phyloP scores from a whole-genome alignment of 306 rosid species.

The Lagenaria siceraria region DNA sequence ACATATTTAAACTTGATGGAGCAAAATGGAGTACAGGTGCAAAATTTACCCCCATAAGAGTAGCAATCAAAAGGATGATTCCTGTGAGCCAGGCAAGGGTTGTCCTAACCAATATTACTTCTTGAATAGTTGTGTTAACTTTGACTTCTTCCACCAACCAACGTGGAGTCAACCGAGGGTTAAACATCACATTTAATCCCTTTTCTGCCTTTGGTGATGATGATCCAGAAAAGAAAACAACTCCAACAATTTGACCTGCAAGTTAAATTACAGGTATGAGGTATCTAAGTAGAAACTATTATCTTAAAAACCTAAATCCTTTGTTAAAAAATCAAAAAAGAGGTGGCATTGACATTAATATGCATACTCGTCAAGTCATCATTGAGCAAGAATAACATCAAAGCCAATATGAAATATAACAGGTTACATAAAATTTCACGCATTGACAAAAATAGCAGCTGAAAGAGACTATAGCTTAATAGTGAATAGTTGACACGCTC shows the following conservation, averaged over 20 bases:
- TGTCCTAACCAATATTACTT: conserved; percentile 57
- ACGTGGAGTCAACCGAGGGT: conserved; percentile 43
- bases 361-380: background rate
- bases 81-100: conserved; percentile 87
- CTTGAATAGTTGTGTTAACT: conserved; percentile 4
- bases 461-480: background rate
- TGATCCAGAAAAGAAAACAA: conserved; percentile 35
- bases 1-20: background rate
- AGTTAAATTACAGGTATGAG: background rate
- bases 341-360: background rate
- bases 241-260: conserved; percentile 94
- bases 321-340: background rate
- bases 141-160: conserved; percentile 43
- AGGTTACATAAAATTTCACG: background rate
- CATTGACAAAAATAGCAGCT: background rate
- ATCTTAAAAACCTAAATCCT: background rate
- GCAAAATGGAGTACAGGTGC: background rate
- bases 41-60: conserved; percentile 74
- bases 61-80: conserved; percentile 64
- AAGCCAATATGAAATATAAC: background rate
- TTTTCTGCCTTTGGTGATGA: conserved; percentile 29
- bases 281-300: background rate
- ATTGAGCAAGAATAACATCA: background rate
- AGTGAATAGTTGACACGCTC: background rate
- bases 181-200: conserved; percentile 39